These are phyloP conservation scores for Daldinia grandis DNA, from an alignment of 495 filamentous ascomycete genomes.

Conservation along the genomic window DNA sequence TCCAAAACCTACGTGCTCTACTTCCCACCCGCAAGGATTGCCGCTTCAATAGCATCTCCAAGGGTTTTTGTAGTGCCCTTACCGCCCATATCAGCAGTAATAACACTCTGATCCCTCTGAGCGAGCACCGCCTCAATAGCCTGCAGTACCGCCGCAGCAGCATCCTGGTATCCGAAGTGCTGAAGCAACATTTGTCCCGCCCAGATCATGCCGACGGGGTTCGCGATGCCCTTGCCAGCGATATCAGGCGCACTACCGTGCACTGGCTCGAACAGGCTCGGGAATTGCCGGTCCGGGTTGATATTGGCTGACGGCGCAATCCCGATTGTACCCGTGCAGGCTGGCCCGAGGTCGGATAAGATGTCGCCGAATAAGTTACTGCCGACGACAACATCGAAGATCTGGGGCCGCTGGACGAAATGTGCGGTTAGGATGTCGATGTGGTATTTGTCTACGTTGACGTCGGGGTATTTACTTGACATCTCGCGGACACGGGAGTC, in stretches of 20 bases:
- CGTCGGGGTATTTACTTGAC: slow-evolving; percentile 74
- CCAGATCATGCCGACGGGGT: slow-evolving; percentile 75
- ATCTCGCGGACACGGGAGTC: slow-evolving; percentile 77
- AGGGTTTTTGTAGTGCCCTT: slow-evolving; percentile 69
- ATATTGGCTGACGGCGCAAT: slow-evolving; percentile 80
- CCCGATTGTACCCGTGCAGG: slow-evolving; percentile 85
- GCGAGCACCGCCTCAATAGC: slow-evolving; percentile 72
- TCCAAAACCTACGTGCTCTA: background rate
- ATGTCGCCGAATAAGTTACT: slow-evolving; percentile 89
- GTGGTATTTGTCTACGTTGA: slow-evolving; percentile 77
- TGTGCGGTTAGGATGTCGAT: slow-evolving; percentile 86
- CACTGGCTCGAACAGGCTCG: slow-evolving; percentile 89
- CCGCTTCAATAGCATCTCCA: slow-evolving; percentile 61
- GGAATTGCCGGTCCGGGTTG: slow-evolving; percentile 67
- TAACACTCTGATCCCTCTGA: slow-evolving; percentile 57
- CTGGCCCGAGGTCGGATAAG: slow-evolving; percentile 83
- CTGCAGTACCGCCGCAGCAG: slow-evolving; percentile 68
- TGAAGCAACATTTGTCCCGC: slow-evolving; percentile 78
- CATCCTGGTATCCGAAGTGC: slow-evolving; percentile 70
- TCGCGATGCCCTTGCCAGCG: slow-evolving; percentile 74
- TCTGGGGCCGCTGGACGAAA: slow-evolving; percentile 80
- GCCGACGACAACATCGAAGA: slow-evolving; percentile 83
- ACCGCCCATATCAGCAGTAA: slow-evolving; percentile 75
- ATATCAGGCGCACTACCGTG: slow-evolving; percentile 79
- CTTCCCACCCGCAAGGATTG: slow-evolving; percentile 33